Percentiles rank a stretch among this genome's conserved stretches.
Conservation (phyloP, 2,329 filamentous ascomycete species). For the Chrysoporthe austroafricana region DNA sequence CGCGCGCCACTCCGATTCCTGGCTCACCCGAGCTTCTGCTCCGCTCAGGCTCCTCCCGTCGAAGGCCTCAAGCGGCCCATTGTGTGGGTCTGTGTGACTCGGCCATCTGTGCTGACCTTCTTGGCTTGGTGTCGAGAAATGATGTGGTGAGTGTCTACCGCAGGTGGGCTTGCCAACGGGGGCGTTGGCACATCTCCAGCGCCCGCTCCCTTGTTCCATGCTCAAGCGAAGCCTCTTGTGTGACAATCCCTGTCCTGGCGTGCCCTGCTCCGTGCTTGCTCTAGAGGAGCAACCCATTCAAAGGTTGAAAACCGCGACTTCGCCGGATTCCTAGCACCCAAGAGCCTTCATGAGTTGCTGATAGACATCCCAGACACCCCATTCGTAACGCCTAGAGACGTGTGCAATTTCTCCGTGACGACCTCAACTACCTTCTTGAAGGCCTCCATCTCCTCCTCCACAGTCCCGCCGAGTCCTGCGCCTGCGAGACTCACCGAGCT, state of each 20-base stretch:
- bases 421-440: constrained; percentile 75
- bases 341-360: constrained; percentile 18
- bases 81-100: neutral
- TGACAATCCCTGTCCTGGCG: neutral
- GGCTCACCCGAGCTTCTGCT: neutral
- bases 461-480: constrained; percentile 74
- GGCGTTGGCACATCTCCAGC: neutral
- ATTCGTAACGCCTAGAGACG: constrained; percentile 34
- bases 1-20: too few relatives aligned
- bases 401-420: constrained; percentile 59
- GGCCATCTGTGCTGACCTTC: neutral
- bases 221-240: neutral
- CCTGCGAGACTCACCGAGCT: constrained; percentile 81
- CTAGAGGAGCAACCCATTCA: neutral
- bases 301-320: neutral
- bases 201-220: neutral
- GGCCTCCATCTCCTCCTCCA: constrained; percentile 94
- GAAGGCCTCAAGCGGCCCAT: neutral
- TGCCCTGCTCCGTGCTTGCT: neutral
- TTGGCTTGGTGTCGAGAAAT: constrained; percentile 3
- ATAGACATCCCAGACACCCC: constrained; percentile 31
- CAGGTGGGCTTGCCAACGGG: neutral
- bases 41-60: neutral
- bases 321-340: neutral
- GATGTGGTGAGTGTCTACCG: neutral